Evolutionary conservation across 129 eudicot genomes (phyloP).

Genomic region (Daucus carota): DNA sequence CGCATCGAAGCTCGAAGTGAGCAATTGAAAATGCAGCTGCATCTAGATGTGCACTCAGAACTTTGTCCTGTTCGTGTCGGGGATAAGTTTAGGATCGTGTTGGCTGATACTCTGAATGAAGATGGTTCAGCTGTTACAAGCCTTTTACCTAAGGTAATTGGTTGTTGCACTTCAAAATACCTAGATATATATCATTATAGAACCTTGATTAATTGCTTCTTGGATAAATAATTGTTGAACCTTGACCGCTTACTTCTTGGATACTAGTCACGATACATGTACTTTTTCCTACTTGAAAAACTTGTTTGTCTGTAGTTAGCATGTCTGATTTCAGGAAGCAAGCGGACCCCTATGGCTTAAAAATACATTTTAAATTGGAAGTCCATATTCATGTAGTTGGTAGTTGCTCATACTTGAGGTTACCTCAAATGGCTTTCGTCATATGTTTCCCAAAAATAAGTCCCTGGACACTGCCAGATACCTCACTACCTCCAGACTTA

Average conservation of each 20-base stretch:
- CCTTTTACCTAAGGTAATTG: slow-evolving; percentile 40
- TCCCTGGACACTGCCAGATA: not conserved
- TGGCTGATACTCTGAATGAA: slow-evolving; percentile 45
- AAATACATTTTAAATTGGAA: not conserved
- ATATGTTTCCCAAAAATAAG: not conserved
- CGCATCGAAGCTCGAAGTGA: slow-evolving; percentile 55
- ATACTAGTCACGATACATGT: not conserved
- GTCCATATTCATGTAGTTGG: not conserved
- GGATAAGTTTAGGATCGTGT: slow-evolving; percentile 56
- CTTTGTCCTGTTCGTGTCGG: slow-evolving; percentile 54
- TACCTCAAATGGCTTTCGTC: not conserved
- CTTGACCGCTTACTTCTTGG: not conserved
- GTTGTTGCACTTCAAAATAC: not conserved
- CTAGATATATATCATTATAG: not conserved
- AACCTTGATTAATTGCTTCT: not conserved
- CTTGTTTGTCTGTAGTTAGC: not conserved
- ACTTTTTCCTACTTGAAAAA: not conserved
- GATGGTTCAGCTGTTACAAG: slow-evolving; percentile 54
- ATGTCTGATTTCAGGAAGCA: not conserved
- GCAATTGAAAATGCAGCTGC: slow-evolving; percentile 40
- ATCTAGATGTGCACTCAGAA: slow-evolving; percentile 60
- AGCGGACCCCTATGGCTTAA: not conserved
- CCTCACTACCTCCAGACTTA: not conserved
- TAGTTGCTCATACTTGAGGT: not conserved
- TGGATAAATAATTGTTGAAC: not conserved